A percentile compares a stretch with the other conserved stretches of the same genome.
These are phyloP conservation scores for Lepidium aucheri DNA, from an alignment of 345 rosid genomes.

Conservation along the genomic window DNA sequence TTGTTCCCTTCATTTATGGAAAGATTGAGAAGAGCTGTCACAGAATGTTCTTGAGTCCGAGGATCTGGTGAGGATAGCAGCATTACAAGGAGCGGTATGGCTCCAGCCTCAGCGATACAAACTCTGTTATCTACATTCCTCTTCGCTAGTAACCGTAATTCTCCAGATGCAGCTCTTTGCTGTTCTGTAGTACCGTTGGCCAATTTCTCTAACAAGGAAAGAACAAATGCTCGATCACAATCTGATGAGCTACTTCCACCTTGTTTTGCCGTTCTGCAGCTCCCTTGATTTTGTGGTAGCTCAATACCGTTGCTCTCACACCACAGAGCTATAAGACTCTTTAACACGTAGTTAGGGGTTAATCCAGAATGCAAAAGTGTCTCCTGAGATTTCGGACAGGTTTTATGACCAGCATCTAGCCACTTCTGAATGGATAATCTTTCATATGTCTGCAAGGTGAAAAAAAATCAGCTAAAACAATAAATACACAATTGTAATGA, in stretches of 20 bases:
- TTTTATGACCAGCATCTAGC: conserved; percentile 93
- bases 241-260: conserved; percentile 60
- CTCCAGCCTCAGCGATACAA: conserved; percentile 92
- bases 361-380: conserved; percentile 76
- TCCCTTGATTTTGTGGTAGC: conserved; percentile 72
- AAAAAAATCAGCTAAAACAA: conserved; percentile 10
- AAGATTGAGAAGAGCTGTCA: conserved; percentile 94
- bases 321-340: conserved; percentile 91
- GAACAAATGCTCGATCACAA: conserved; percentile 72
- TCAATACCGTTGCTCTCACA: conserved; percentile 94
- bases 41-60: conserved; percentile 94
- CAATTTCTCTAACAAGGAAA: conserved; percentile 51
- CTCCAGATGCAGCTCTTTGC: conserved; percentile 95
- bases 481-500: not conserved
- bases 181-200: conserved; percentile 57
- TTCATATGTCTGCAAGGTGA: conserved; percentile 77
- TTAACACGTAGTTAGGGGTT: conserved; percentile 87
- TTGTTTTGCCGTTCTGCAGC: conserved; percentile 39
- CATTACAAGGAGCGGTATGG: conserved; percentile 85
- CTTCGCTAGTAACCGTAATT: conserved; percentile 86
- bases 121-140: conserved; percentile 93
- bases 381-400: conserved; percentile 97
- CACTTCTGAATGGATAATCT: conserved; percentile 93
- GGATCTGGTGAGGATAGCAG: conserved; percentile 70
- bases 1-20: conserved; percentile 91